A percentile compares a stretch with the other conserved stretches of the same genome.
Evolutionary conservation across 495 filamentous ascomycete genomes (phyloP).

Genomic region (Cenococcum geophilum): DNA sequence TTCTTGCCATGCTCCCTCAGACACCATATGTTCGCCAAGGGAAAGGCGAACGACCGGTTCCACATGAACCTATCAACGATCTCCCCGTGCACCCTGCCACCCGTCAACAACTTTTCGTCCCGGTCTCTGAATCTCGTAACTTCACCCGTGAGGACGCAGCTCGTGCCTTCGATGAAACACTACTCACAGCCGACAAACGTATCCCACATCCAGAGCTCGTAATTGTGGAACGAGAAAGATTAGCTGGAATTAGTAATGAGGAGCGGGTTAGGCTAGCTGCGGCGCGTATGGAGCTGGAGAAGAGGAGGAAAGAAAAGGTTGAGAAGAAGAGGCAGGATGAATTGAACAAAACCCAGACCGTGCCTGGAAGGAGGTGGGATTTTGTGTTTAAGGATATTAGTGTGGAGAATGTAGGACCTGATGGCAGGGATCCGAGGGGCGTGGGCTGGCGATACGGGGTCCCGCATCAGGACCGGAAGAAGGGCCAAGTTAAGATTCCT

Average conservation of each 20-base stretch:
- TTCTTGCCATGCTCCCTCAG: slow-evolving; percentile 73
- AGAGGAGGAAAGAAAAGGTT: slow-evolving; percentile 36
- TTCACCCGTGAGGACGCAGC: slow-evolving; percentile 90
- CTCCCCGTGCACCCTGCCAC: slow-evolving; percentile 76
- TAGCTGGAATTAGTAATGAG: slow-evolving; percentile 33
- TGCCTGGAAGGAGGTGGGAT: slow-evolving; percentile 60
- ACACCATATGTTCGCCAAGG: slow-evolving; percentile 34
- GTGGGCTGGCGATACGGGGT: slow-evolving; percentile 63
- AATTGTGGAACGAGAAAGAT: slow-evolving; percentile 46
- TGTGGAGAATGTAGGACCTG: slow-evolving; percentile 52
- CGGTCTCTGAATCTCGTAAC: slow-evolving; percentile 78
- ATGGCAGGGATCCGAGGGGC: slow-evolving; percentile 39
- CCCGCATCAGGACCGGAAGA: slow-evolving; percentile 64
- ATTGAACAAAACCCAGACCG: slow-evolving; percentile 39
- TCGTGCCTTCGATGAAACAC: slow-evolving; percentile 64
- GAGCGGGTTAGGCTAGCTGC: slow-evolving; percentile 41
- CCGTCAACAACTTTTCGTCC: slow-evolving; percentile 78
- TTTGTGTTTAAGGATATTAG: slow-evolving; percentile 71
- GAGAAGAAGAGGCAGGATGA: slow-evolving; percentile 44
- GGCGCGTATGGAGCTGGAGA: slow-evolving; percentile 42
- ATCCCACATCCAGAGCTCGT: slow-evolving; percentile 87
- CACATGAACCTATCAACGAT: slow-evolving; percentile 87
- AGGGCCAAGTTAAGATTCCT: slow-evolving; percentile 67
- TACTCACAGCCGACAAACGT: slow-evolving; percentile 77
- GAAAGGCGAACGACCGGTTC: slow-evolving; percentile 26